Evolutionary conservation across 2,329 filamentous ascomycete genomes (phyloP).

Genomic region (Amylocarpus encephaloides): DNA sequence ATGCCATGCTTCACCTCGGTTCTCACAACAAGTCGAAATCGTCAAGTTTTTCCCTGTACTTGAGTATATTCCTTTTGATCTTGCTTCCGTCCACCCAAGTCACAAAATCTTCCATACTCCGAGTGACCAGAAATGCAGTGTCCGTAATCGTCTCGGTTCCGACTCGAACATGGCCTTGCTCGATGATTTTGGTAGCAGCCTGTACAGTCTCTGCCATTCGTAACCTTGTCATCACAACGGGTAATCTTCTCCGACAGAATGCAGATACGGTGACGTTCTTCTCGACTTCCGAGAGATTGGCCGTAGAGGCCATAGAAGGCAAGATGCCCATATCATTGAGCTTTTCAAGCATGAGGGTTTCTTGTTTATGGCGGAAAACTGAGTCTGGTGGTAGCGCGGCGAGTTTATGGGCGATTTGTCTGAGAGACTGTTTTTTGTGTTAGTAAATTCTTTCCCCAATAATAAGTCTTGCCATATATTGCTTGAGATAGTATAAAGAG

Average conservation of each 20-base stretch:
- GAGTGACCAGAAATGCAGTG: slow-evolving; percentile 79
- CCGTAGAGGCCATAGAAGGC: slow-evolving; percentile 54
- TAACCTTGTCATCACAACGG: slow-evolving; percentile 84
- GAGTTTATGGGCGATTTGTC: slow-evolving; percentile 83
- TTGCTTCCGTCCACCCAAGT: slow-evolving; percentile 95
- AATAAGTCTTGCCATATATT: background rate
- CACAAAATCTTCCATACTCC: slow-evolving; percentile 91
- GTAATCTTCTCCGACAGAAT: slow-evolving; percentile 75
- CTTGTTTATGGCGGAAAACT: slow-evolving; percentile 72
- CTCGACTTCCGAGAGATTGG: slow-evolving; percentile 79
- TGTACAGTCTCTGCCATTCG: slow-evolving; percentile 89
- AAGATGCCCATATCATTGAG: slow-evolving; percentile 89
- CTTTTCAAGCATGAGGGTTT: slow-evolving; percentile 83
- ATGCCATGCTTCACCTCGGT: background rate
- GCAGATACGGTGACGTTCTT: slow-evolving; percentile 82
- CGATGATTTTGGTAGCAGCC: slow-evolving; percentile 78
- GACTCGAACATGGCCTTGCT: slow-evolving; percentile 89
- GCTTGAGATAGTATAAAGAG: slow-evolving; percentile 13
- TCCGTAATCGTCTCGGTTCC: slow-evolving; percentile 88
- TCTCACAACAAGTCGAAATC: slow-evolving; percentile 82
- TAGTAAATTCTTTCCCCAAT: slow-evolving; percentile 15
- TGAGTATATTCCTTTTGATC: slow-evolving; percentile 94
- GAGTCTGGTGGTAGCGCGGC: slow-evolving; percentile 75
- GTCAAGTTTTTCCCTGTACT: slow-evolving; percentile 89
- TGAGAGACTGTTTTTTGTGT: slow-evolving; percentile 57